Percentiles rank a stretch among this genome's conserved stretches.
phyloP scores from a whole-genome alignment of 176 grass and related monocot species.

The Lolium rigidum region DNA sequence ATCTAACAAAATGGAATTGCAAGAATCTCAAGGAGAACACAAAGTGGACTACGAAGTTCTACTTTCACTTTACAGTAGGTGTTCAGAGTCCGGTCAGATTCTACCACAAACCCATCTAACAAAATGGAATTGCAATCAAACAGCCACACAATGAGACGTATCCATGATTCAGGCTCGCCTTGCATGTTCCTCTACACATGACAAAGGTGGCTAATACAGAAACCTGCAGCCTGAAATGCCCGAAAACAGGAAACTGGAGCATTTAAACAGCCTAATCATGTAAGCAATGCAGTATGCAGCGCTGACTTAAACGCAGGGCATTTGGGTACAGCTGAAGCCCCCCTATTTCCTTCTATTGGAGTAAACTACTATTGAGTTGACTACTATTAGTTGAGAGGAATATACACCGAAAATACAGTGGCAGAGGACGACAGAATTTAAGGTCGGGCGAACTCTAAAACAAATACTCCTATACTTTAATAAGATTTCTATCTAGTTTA shows the following conservation, averaged over 20 bases:
- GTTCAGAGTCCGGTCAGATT: neutral
- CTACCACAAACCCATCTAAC: neutral
- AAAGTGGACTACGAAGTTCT: neutral
- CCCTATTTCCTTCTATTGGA: neutral
- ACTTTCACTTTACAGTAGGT: neutral
- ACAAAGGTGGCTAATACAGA: neutral
- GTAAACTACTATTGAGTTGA: no score
- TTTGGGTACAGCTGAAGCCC: neutral
- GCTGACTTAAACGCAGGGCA: neutral
- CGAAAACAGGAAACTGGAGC: neutral
- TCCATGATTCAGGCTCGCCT: neutral
- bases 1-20: no score
- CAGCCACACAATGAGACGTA: neutral
- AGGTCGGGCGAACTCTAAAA: no score
- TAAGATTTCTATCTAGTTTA: no score
- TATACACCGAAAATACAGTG: no score
- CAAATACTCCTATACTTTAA: no score
- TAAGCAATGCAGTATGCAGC: neutral
- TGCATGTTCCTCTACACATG: neutral
- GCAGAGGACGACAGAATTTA: no score
- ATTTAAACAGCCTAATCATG: neutral
- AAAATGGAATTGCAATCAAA: neutral
- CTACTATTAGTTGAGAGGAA: no score
- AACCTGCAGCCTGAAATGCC: neutral
- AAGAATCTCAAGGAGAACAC: neutral